Evolutionary conservation across 208 protist species (phyloP).

Genomic region (Kentomonas sorsogonicus): DNA sequence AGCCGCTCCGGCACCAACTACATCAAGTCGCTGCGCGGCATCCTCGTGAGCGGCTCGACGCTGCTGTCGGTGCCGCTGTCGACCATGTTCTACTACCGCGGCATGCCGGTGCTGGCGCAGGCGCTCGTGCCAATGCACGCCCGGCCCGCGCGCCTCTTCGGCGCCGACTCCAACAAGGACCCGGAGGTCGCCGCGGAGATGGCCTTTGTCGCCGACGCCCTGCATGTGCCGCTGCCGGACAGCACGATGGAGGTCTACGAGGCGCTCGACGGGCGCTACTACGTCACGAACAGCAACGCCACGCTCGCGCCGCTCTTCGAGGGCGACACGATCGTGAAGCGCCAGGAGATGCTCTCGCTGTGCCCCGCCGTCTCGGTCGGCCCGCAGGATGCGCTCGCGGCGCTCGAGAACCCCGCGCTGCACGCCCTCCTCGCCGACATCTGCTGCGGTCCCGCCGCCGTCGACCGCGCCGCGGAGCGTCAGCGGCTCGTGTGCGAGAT

Average conservation of each 20-base stretch:
- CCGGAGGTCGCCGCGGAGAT: conserved; percentile 70
- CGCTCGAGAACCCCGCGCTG: conserved; percentile 31
- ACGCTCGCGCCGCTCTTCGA: conserved; percentile 65
- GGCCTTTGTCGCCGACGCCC: conserved; percentile 64
- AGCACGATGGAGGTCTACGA: conserved; percentile 72
- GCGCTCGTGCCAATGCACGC: conserved; percentile 74
- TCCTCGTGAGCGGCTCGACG: conserved; percentile 59
- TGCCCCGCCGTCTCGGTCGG: conserved; percentile 45
- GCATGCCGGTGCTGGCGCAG: conserved; percentile 84
- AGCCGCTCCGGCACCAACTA: conserved; percentile 80
- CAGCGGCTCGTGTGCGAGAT: conserved; percentile 22
- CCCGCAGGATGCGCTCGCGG: conserved; percentile 43
- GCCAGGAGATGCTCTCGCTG: conserved; percentile 67
- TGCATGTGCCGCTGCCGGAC: conserved; percentile 60
- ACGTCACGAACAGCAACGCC: conserved; percentile 73
- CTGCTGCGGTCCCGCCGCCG: conserved; percentile 11
- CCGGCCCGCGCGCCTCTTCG: conserved; percentile 53
- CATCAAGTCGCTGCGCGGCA: conserved; percentile 67
- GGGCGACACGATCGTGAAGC: conserved; percentile 74
- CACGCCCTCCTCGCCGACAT: conserved; percentile 34
- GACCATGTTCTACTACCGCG: conserved; percentile 79
- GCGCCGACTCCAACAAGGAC: conserved; percentile 50
- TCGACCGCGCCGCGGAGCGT: conserved; percentile 1
- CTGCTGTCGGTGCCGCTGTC: conserved; percentile 78
- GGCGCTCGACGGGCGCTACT: conserved; percentile 70